Conservation (phyloP, 345 rosid genomes). For the Lenwebbia sp. region DNA sequence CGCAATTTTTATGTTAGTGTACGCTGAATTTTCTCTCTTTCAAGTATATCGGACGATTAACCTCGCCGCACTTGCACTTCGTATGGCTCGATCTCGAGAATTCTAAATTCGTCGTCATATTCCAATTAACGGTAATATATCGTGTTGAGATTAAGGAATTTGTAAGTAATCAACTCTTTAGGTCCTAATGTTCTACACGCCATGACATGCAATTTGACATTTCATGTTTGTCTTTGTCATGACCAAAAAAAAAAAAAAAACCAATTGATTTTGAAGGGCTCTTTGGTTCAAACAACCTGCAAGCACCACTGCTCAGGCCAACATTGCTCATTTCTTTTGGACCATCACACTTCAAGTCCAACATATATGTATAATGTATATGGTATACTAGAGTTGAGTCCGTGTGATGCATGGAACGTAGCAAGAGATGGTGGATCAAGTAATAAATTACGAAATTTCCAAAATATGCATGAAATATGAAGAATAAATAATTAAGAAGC, state of each 20-base stretch:
- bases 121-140: background rate
- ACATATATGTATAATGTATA: background rate
- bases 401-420: background rate
- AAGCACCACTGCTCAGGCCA: background rate
- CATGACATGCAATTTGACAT: background rate
- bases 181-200: background rate
- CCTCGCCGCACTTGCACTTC: background rate
- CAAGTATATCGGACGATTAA: background rate
- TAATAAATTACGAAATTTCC: background rate
- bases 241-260: background rate
- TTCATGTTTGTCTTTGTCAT: background rate
- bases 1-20: background rate
- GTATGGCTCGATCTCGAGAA: background rate
- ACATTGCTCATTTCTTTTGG: background rate
- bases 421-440: background rate
- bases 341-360: background rate
- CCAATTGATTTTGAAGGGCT: background rate
- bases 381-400: background rate
- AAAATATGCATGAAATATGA: background rate
- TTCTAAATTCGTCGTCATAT: background rate
- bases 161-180: background rate
- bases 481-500: background rate
- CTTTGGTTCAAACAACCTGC: background rate
- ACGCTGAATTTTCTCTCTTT: background rate
- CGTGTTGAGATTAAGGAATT: background rate